Percentiles rank a stretch among this genome's conserved stretches.
Evolutionary conservation across 106 monocot genomes (phyloP).

Genomic region (Phalaenopsis equestris): DNA sequence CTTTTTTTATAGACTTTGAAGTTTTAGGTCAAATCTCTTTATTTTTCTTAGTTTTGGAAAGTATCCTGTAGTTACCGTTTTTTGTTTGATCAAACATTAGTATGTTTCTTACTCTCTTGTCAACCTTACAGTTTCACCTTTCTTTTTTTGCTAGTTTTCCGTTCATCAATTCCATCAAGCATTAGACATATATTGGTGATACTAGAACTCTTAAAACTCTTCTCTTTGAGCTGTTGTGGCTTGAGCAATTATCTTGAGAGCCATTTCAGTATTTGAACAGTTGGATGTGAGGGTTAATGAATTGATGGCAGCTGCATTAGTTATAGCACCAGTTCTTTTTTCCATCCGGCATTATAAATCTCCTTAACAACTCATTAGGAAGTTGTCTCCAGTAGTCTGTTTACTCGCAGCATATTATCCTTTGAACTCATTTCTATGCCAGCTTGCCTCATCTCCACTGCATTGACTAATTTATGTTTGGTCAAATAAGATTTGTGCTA

Average conservation of each 20-base stretch:
- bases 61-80: too few relatives aligned
- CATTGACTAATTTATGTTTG: not conserved
- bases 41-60: not conserved
- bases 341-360: not conserved
- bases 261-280: not conserved
- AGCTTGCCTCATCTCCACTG: not conserved
- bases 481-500: too few relatives aligned
- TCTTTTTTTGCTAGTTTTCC: too few relatives aligned
- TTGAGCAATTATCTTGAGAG: too few relatives aligned
- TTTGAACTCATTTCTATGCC: not conserved
- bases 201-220: not conserved
- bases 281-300: not conserved
- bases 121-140: too few relatives aligned
- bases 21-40: too few relatives aligned
- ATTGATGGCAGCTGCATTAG: not conserved
- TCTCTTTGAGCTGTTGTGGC: too few relatives aligned
- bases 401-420: not conserved
- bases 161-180: too few relatives aligned
- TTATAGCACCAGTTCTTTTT: not conserved
- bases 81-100: too few relatives aligned
- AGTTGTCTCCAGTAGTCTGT: too few relatives aligned
- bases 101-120: too few relatives aligned
- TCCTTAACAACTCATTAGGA: not conserved
- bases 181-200: too few relatives aligned
- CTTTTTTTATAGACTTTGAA: not conserved